Evolutionary conservation across 192 early-diverging fungal species (phyloP).

Genomic region (Backusella mclennaniae): DNA sequence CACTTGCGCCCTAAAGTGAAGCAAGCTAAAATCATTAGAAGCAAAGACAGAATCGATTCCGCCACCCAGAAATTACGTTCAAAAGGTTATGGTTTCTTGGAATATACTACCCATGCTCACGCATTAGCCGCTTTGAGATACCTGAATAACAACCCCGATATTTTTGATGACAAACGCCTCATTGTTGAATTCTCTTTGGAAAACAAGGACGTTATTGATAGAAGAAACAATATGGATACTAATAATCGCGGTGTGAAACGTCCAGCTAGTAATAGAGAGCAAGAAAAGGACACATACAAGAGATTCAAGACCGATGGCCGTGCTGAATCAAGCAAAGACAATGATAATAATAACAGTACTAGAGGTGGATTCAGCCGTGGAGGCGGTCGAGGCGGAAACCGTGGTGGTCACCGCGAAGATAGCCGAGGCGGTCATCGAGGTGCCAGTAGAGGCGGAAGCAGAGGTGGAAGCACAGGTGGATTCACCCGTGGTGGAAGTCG

Average conservation of each 20-base stretch:
- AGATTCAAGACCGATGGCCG: background rate
- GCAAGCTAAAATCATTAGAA: slow-evolving; percentile 83
- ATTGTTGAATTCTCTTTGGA: slow-evolving; percentile 94
- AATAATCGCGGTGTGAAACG: slow-evolving; percentile 5
- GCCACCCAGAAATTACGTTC: slow-evolving; percentile 63
- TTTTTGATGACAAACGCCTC: slow-evolving; percentile 62
- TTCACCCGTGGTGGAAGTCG: background rate
- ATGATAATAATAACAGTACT: background rate
- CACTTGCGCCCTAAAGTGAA: slow-evolving; percentile 54
- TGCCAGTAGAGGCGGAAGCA: background rate
- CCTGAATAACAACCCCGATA: slow-evolving; percentile 79
- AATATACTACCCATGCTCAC: slow-evolving; percentile 84
- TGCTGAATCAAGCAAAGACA: background rate
- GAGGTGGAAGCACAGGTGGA: slow-evolving; percentile 5
- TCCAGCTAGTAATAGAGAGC: background rate
- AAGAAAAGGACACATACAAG: background rate
- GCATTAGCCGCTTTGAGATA: slow-evolving; percentile 91
- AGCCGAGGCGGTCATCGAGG: slow-evolving; percentile 8
- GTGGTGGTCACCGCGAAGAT: slow-evolving; percentile 10
- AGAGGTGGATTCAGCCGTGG: background rate
- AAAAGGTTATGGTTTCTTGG: slow-evolving; percentile 94
- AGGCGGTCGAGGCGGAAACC: background rate
- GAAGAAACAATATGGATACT: background rate
- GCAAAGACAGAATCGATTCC: slow-evolving; percentile 76
- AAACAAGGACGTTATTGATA: slow-evolving; percentile 47